phyloP scores from a whole-genome alignment of 2,329 filamentous ascomycete species.

The Hortaea werneckii region DNA sequence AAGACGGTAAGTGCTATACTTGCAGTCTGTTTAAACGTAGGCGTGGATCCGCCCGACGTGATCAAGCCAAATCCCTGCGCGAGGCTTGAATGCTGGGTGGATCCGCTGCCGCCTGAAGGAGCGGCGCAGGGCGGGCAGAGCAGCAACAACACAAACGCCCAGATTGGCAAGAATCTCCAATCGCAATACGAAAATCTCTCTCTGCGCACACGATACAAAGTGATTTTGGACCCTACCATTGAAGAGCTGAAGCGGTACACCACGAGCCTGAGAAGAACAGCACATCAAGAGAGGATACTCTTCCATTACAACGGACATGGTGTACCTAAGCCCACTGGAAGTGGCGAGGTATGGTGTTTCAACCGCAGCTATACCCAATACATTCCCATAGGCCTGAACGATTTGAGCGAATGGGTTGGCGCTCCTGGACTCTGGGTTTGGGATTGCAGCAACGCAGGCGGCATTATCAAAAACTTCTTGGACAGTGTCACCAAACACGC shows the following conservation, averaged over 20 bases:
- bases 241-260: constrained; percentile 98
- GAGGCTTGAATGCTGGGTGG: constrained; percentile 93
- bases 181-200: constrained; percentile 93
- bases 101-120: constrained; percentile 60
- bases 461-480: constrained; percentile 91
- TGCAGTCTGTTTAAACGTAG: constrained; percentile 91
- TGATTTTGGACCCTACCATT: constrained; percentile 90
- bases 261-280: constrained; percentile 76
- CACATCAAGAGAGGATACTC: constrained; percentile 91
- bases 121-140: constrained; percentile 18
- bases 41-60: constrained; percentile 93
- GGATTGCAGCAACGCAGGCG: constrained; percentile 92
- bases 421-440: constrained; percentile 95
- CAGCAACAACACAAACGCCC: constrained; percentile 48
- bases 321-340: constrained; percentile 87
- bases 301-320: constrained; percentile 98
- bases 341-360: constrained; percentile 98
- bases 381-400: constrained; percentile 90
- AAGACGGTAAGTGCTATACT: constrained; percentile 95
- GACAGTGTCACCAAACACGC: constrained; percentile 92
- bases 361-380: constrained; percentile 99
- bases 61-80: constrained; percentile 90
- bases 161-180: constrained; percentile 93
- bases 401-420: constrained; percentile 89
- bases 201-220: constrained; percentile 92